These are phyloP conservation scores for Pseudognaphalium luteoalbum DNA, from an alignment of 129 eudicot species.

Conservation along the genomic window DNA sequence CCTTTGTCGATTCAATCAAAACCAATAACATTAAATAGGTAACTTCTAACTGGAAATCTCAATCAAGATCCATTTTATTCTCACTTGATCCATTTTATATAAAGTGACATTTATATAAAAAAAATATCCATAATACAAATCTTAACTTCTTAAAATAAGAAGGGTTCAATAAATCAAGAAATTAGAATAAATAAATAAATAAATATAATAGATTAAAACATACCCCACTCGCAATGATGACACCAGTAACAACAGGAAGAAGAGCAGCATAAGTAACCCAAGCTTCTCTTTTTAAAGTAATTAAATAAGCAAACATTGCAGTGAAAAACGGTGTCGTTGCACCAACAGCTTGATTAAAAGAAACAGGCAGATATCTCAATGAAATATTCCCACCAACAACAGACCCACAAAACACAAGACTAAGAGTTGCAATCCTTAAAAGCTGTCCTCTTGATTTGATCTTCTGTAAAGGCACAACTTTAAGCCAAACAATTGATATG, in stretches of 20 bases:
- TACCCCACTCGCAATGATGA: constrained; percentile 98
- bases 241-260: constrained; percentile 94
- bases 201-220: neutral
- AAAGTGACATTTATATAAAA: neutral
- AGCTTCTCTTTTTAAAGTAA: constrained; percentile 81
- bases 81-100: neutral
- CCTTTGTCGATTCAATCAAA: neutral
- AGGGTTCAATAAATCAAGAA: neutral
- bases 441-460: constrained; percentile 83
- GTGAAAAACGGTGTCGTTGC: constrained; percentile 98
- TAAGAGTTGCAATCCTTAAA: constrained; percentile 69
- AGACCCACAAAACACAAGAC: constrained; percentile 87
- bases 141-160: neutral
- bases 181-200: neutral
- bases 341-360: constrained; percentile 97
- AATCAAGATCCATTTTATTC: neutral
- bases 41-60: neutral
- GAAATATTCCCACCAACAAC: constrained; percentile 96
- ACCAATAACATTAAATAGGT: neutral
- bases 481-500: constrained; percentile 68
- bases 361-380: constrained; percentile 71
- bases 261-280: constrained; percentile 87
- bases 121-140: neutral
- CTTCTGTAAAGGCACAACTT: constrained; percentile 71
- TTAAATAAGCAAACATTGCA: constrained; percentile 85